These are phyloP conservation scores for Cymbidium sinense DNA, from an alignment of 106 monocot species.

Conservation along the genomic window DNA sequence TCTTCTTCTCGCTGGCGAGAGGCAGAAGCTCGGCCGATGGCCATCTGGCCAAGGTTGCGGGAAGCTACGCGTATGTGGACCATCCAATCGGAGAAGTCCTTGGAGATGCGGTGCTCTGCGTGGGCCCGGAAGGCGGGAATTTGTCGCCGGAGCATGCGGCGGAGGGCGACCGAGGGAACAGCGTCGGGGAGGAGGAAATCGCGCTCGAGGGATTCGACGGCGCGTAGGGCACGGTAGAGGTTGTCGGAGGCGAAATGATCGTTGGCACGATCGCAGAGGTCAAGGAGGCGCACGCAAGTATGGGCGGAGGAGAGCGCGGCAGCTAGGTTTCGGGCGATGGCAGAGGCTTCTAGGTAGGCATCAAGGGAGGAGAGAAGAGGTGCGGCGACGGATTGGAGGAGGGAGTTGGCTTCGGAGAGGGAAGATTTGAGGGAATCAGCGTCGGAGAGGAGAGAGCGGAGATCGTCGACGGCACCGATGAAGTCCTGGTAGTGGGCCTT, in stretches of 20 bases:
- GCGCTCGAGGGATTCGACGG: slow-evolving; percentile 59
- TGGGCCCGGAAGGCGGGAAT: slow-evolving; percentile 73
- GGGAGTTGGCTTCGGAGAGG: slow-evolving; percentile 64
- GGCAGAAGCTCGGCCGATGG: slow-evolving; percentile 81
- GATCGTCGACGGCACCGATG: slow-evolving; percentile 96
- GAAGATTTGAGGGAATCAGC: slow-evolving; percentile 86
- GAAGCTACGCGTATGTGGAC: slow-evolving; percentile 85
- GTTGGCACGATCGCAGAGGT: slow-evolving; percentile 63
- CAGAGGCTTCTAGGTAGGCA: slow-evolving; percentile 53
- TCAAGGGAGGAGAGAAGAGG: slow-evolving; percentile 78
- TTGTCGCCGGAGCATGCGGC: slow-evolving; percentile 60
- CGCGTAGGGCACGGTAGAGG: slow-evolving; percentile 70
- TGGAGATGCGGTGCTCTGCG: slow-evolving; percentile 61
- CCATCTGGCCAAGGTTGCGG: slow-evolving; percentile 86
- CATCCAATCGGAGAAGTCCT: slow-evolving; percentile 91
- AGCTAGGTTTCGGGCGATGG: slow-evolving; percentile 49
- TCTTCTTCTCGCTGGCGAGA: slow-evolving; percentile 94
- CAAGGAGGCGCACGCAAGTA: slow-evolving; percentile 45
- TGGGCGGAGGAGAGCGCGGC: slow-evolving; percentile 39
- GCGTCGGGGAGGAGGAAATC: slow-evolving; percentile 30
- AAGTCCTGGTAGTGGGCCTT: slow-evolving; percentile 91
- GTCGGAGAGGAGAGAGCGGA: slow-evolving; percentile 90
- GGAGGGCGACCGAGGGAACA: slow-evolving; percentile 47
- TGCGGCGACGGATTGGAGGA: slow-evolving; percentile 58
- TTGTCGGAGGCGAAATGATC: slow-evolving; percentile 34